These are phyloP conservation scores for Suillus brevipes DNA, from an alignment of 768 basidiomycete genomes.

Conservation along the genomic window DNA sequence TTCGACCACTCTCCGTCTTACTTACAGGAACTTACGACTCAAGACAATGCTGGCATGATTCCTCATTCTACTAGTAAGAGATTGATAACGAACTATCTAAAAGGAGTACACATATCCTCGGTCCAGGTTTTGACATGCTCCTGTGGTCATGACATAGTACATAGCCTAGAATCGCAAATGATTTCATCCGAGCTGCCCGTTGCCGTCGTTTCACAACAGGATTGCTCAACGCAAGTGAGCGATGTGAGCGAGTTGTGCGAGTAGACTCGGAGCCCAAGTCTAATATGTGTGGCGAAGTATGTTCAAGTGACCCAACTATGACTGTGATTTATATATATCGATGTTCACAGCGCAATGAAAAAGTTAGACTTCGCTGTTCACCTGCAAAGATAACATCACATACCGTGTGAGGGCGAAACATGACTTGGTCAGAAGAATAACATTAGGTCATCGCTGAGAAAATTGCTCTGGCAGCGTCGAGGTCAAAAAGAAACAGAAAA, in stretches of 20 bases:
- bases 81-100: no score
- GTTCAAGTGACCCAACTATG: not conserved
- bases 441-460: accelerated
- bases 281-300: not conserved
- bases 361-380: not conserved
- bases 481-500: not conserved
- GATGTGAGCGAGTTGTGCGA: not conserved
- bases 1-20: no score
- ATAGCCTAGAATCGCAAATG: no score
- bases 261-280: not conserved
- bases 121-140: no score
- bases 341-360: not conserved
- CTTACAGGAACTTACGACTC: no score
- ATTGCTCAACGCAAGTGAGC: not conserved
- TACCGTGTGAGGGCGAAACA: not conserved
- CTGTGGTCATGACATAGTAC: no score
- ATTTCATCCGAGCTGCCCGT: not conserved
- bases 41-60: no score
- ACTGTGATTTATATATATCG: not conserved
- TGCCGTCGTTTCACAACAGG: not conserved
- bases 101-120: no score
- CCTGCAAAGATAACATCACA: not conserved
- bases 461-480: not conserved
- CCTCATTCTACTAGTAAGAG: no score
- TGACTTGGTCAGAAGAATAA: not conserved